Percentiles rank a stretch among this genome's conserved stretches.
phyloP scores from a whole-genome alignment of 169 alveolate genomes.

The Besnoitia besnoiti region DNA sequence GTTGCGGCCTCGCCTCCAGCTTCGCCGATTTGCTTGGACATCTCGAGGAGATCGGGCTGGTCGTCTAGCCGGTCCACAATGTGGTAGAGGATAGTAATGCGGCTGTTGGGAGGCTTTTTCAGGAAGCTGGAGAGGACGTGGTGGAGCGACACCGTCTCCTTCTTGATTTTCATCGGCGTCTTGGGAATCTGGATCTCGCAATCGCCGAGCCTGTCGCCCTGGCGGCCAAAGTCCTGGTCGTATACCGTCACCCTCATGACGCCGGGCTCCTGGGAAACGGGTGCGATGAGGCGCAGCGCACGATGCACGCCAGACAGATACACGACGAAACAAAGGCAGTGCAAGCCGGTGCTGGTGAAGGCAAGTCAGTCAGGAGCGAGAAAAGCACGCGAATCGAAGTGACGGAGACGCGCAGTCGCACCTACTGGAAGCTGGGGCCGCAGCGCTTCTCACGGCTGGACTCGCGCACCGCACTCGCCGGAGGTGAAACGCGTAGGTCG shows the following conservation, averaged over 20 bases:
- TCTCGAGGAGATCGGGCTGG: conserved; percentile 58
- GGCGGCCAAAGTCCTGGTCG: conserved; percentile 56
- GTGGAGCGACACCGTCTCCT: conserved; percentile 39
- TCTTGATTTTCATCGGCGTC: conserved; percentile 45
- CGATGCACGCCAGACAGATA: background rate
- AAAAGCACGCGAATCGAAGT: too few relatives aligned
- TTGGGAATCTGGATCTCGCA: conserved; percentile 37
- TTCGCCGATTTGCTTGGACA: conserved; percentile 54
- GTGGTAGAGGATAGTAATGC: conserved; percentile 60
- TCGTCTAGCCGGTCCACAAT: conserved; percentile 50
- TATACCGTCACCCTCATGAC: conserved; percentile 43
- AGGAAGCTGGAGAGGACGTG: conserved; percentile 46
- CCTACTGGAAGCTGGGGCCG: too few relatives aligned
- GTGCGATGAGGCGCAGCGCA: too few relatives aligned
- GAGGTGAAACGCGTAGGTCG: too few relatives aligned
- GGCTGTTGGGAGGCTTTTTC: conserved; percentile 49
- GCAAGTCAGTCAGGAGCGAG: too few relatives aligned
- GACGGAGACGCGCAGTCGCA: too few relatives aligned
- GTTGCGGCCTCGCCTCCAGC: conserved; percentile 22
- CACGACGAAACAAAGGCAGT: background rate
- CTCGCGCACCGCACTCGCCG: too few relatives aligned
- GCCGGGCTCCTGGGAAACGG: conserved; percentile 43
- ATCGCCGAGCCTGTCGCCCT: conserved; percentile 51
- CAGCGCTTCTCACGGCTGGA: too few relatives aligned
- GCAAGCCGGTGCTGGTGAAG: too few relatives aligned